Conservation (phyloP, 305 asterid genomes). For the Solanum hybrid region DNA sequence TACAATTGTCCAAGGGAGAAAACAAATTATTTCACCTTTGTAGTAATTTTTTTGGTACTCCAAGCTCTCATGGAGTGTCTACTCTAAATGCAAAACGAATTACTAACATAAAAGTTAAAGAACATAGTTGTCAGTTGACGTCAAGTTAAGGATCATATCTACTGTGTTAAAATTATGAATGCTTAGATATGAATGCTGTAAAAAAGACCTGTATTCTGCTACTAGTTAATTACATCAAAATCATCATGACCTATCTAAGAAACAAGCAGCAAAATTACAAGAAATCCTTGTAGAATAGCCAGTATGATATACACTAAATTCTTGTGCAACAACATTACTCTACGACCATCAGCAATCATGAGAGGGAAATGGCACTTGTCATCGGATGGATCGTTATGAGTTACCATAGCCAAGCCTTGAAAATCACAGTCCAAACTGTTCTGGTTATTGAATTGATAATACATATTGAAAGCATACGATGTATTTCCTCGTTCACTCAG, state of each 20-base stretch:
- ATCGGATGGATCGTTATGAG: constrained; percentile 70
- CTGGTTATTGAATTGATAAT: constrained; percentile 67
- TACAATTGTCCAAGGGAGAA: no score
- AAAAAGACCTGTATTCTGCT: not conserved
- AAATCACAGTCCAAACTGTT: constrained; percentile 77
- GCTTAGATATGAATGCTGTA: not conserved
- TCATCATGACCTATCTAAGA: constrained; percentile 5
- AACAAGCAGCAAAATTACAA: constrained; percentile 41
- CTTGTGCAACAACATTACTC: constrained; percentile 47
- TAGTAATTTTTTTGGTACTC: not conserved
- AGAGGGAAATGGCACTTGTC: constrained; percentile 51
- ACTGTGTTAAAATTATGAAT: not conserved
- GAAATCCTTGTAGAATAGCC: constrained; percentile 52
- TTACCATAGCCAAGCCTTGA: constrained; percentile 51
- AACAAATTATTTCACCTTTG: not conserved
- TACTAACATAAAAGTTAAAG: not conserved
- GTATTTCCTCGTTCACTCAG: constrained; percentile 53
- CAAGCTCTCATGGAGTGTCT: not conserved
- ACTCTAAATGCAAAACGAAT: not conserved
- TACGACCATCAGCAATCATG: constrained; percentile 54
- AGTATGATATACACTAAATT: constrained; percentile 47
- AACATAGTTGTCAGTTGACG: not conserved
- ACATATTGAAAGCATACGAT: constrained; percentile 89
- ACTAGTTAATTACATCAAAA: not conserved
- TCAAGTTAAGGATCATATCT: not conserved